Evolutionary conservation across 2,329 filamentous ascomycete species (phyloP), one percentile per base, ranked within the genome.

Genomic region (Trichoderma sp.): DNA sequence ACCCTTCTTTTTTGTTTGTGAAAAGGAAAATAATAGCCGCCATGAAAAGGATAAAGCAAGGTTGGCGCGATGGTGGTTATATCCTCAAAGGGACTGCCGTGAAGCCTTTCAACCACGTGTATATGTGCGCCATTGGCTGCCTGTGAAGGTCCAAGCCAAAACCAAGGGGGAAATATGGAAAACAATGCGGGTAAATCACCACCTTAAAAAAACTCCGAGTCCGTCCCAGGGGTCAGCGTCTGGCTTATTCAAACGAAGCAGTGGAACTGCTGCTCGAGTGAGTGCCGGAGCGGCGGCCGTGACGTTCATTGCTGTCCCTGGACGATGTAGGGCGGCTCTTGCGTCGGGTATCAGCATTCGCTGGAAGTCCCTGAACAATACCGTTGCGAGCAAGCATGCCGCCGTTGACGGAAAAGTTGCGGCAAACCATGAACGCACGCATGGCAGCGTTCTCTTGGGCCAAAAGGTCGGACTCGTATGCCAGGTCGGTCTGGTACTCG

Each of bases 371-470:
- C 84, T 93, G 91, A 77, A 93, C 90, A 77, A 92, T 91, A 60
- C 91, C 91, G 81, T 92, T 93, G 78, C 91, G 89, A 77, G 91
- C 91, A 78, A 92, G 87, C 95, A 97, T 98, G 83, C 96, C 96
- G 81, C 97, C 95, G 83, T 98, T 98, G 84, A 97, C 94, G 74
- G 95, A 97, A 86, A 98, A 98, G 88, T 98, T 98, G 78, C 95
- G 93, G 88, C 96, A 98, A 79, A 98, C 97, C 91, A 98, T 96
- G 85, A 98, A 98, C 75, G 96, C 96, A 77, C 95, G 93, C 91
- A 97, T 97, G 76, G 96, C 96, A 31, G 96, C 96, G 81, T 96
- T 97, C 84, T 98, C 95, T 82, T 95, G 94, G 64, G 96, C 96
- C 78, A 97, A 88, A 66, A 90, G 88, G 83, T 96, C 94, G 77